Evolutionary conservation across 139 green algal species (phyloP).

Genomic region (Nannochloris sp.): DNA sequence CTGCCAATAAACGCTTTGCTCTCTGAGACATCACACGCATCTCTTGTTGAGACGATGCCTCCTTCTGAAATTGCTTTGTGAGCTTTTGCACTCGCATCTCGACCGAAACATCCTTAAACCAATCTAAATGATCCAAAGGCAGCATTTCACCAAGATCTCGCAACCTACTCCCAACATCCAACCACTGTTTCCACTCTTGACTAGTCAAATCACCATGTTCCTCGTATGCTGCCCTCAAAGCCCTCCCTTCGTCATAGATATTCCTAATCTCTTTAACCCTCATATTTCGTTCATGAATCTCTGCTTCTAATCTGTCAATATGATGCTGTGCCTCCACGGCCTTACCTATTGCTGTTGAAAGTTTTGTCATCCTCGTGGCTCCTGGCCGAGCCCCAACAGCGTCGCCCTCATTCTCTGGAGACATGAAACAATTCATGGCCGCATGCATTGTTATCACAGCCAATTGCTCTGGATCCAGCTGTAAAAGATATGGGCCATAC

Average conservation of each 20-base stretch:
- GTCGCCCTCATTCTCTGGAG: not conserved
- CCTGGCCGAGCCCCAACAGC: slow-evolving; percentile 11
- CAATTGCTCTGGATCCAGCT: slow-evolving; percentile 42
- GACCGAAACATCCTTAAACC: slow-evolving; percentile 13
- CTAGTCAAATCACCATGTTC: slow-evolving; percentile 2
- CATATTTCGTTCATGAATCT: slow-evolving; percentile 23
- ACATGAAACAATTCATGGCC: slow-evolving; percentile 4
- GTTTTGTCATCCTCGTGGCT: slow-evolving; percentile 16
- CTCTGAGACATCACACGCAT: not conserved
- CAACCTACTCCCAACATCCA: slow-evolving; percentile 11
- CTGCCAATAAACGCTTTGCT: slow-evolving; percentile 4
- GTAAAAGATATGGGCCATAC: slow-evolving; percentile 52
- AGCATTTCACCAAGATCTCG: slow-evolving; percentile 23
- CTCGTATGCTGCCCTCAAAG: not conserved
- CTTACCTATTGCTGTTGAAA: slow-evolving; percentile 22
- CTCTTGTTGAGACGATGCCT: slow-evolving; percentile 14
- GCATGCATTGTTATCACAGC: slow-evolving; percentile 50
- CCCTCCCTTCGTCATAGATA: slow-evolving; percentile 13
- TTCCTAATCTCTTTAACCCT: slow-evolving; percentile 13
- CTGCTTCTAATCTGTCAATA: slow-evolving; percentile 26
- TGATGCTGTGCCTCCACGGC: slow-evolving; percentile 35
- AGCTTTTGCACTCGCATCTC: slow-evolving; percentile 8
- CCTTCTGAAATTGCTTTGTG: slow-evolving; percentile 11
- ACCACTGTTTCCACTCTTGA: slow-evolving; percentile 14
- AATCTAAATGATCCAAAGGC: slow-evolving; percentile 21